These are phyloP conservation scores for Kalmusia sp. DNA, from an alignment of 2,329 filamentous ascomycete species.

Conservation along the genomic window DNA sequence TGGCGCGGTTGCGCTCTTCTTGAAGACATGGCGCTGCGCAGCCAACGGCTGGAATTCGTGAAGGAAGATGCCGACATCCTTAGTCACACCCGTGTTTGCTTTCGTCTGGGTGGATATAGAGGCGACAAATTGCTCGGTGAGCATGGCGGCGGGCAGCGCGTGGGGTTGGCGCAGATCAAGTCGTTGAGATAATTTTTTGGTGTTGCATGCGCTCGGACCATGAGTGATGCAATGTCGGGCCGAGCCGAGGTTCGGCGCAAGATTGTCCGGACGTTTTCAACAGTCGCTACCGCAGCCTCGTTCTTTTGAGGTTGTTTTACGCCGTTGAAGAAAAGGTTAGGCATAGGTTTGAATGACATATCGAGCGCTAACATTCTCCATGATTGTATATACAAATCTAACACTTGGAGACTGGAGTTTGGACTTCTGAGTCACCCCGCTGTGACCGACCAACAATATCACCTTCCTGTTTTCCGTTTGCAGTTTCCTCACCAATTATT, in stretches of 20 bases:
- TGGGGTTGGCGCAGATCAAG: slow-evolving; percentile 9
- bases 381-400: no score
- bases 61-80: slow-evolving; percentile 87
- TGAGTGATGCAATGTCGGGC: slow-evolving; percentile 6
- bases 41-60: slow-evolving; percentile 82
- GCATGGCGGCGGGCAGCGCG: slow-evolving; percentile 46
- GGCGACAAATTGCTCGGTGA: slow-evolving; percentile 59
- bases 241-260: slow-evolving; percentile 2
- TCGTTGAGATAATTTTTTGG: slow-evolving; percentile 18
- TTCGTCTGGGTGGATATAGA: slow-evolving; percentile 54
- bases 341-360: no score
- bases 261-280: neutral
- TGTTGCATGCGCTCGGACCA: neutral
- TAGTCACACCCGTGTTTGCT: slow-evolving; percentile 57
- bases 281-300: no score
- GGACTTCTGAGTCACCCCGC: no score
- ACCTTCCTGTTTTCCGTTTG: no score
- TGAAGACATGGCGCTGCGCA: slow-evolving; percentile 79
- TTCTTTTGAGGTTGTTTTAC: no score
- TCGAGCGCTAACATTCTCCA: no score
- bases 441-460: no score
- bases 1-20: slow-evolving; percentile 84
- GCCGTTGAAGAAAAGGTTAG: no score
- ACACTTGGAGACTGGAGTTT: no score
- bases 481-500: no score